Base-by-base conservation (phyloP, 352 stramenopile species). In the Phytophthora aleatoria region DNA sequence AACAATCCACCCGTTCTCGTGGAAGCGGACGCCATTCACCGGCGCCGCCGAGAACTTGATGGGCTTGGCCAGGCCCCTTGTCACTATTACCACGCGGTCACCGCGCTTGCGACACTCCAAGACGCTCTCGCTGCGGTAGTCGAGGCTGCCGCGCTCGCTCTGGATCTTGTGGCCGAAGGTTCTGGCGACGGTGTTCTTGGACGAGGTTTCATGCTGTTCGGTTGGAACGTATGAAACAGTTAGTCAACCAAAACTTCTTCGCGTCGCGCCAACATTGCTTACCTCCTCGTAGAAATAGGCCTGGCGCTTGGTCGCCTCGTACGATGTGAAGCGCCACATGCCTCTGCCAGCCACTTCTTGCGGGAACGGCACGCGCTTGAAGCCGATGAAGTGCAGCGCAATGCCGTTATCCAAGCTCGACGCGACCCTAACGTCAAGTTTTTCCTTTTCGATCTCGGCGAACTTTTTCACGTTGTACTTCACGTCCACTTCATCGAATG, bases 51-150 rank as follows among this genome's bases (percentile, higher is more conserved):
- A 76, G 52, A 86, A 79, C 53, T 73, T 72, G 26, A 81, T 68
- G 0, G 77, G 75, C 27, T 83, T 79, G 27, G 83, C 57, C 9
- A 76, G 26, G 2, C 71, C 72, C 6, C 67, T 57, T 64, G 75
- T 85, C 5, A 85, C 16, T 41, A 89, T 71, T 27, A 89, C 56
- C n/a, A 84, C 61, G 24, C 77, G 77, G 0, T 83, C 64, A 5
- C 45, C 49, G n/a, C 76, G 66, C 8, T 61, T 67, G 35, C 73
- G 71, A 54, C 69, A 70, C n/a, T 73, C 60, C 5, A 73, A 30
- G 0, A 83, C 61, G 26, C 75, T 63, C 42, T 83, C 80, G 24
- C 68, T 66, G 24, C 70, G 68, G 30, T 83, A 84, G 54, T 77
- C 66, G 24, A 72, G 62, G 13, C 50, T 73, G 16, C 50, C 66